Evolutionary conservation across 106 monocot genomes (phyloP).

Genomic region (Acorus calamus): DNA sequence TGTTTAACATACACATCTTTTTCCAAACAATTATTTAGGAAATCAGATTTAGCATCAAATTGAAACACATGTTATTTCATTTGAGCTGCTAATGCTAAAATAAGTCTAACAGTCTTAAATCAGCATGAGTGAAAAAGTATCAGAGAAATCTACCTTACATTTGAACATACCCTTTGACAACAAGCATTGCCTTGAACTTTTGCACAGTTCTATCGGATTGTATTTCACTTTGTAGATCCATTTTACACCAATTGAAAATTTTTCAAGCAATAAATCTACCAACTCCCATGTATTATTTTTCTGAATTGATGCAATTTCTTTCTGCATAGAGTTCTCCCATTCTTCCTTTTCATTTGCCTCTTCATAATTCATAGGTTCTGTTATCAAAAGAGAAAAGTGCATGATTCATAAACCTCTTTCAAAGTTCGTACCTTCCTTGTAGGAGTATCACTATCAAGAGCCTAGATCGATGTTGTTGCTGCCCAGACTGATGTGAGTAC

Average conservation of each 20-base stretch:
- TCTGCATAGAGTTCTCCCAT: not conserved
- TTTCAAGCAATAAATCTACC: too few relatives aligned
- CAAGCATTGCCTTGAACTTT: not conserved
- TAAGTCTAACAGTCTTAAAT: slow-evolving; percentile 5
- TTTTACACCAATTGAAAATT: not conserved
- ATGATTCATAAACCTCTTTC: not conserved
- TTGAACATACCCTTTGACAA: slow-evolving; percentile 1
- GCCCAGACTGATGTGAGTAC: too few relatives aligned
- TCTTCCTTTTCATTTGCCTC: too few relatives aligned
- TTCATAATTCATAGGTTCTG: too few relatives aligned
- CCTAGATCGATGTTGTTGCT: too few relatives aligned
- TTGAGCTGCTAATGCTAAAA: not conserved
- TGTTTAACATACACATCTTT: not conserved
- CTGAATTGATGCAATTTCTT: not conserved
- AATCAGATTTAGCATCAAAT: not conserved
- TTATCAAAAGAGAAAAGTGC: too few relatives aligned
- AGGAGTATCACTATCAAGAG: not conserved
- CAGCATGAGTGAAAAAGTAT: not conserved
- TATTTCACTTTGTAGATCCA: not conserved
- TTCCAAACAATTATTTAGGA: slow-evolving; percentile 2
- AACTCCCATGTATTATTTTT: too few relatives aligned
- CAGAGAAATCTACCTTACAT: not conserved
- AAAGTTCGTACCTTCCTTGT: not conserved
- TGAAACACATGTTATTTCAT: not conserved
- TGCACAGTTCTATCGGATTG: not conserved